Evolutionary conservation across 2,329 filamentous ascomycete species (phyloP), one percentile per base, ranked within the genome.

Genomic region (Clonostachys chloroleuca): DNA sequence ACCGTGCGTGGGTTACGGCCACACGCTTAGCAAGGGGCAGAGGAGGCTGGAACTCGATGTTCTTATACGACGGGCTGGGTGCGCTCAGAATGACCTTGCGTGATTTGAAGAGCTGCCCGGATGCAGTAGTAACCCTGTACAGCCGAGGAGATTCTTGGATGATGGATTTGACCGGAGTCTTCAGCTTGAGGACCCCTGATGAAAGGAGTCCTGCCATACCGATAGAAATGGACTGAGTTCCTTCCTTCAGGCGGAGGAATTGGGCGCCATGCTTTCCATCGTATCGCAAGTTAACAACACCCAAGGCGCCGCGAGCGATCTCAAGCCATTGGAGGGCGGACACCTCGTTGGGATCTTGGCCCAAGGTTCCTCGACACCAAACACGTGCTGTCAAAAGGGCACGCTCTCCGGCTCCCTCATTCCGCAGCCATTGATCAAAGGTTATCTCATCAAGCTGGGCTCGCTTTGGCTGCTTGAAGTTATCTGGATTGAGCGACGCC

Each of bases 41-140:
- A 1, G 67, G 53, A 1, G 78, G 78, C 0, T 62, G 56, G 56
- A 80, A 76, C 5, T 57, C 59, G 20, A 81, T 67, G 8, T 68
- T 63, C 10, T 64, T 62, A 46, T 73, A 69, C 40, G 78, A 59
- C 7, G 76, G 68, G 6, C 69, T 74, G 0, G 77, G 72, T 6
- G 81, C 58, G 2, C 76, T 74, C 4, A 78, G 50, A 43, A 81
- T 69, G 24, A 68, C 61, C 41, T 71, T 73, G 18, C 35, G 34
- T 3, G 63, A 67, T 4, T 60, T 49, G 18, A 67, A 59, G 0
- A 56, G 47, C 17, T 52, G 55, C 9, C 55, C 56, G 2, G 49
- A 53, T 0, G 52, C 57, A 0, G 58, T 59, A 9, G 43, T 56
- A 3, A 63, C 54, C 8, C 24, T 30, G 24, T 30, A 30, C 10